phyloP scores from a whole-genome alignment of 371 early-diverging fungal species.

The Mortierella sp. region DNA sequence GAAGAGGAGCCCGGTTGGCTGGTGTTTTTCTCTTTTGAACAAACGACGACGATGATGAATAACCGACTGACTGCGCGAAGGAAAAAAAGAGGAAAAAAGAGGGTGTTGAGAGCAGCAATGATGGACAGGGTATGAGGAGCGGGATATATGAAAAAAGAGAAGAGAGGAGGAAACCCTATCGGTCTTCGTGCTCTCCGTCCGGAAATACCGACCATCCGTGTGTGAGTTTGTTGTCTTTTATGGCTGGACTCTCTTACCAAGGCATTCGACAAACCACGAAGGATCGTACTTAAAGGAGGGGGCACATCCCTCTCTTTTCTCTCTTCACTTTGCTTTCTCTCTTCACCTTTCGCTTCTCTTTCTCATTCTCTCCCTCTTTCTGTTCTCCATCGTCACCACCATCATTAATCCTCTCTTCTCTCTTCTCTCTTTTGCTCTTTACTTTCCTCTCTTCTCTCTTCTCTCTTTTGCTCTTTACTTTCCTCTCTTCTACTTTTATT shows the following conservation, averaged over 20 bases:
- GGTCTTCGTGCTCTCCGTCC: constrained; percentile 6
- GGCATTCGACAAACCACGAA: neutral
- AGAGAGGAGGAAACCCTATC: neutral
- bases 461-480: neutral
- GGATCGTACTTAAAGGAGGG: neutral
- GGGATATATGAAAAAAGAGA: constrained; percentile 3
- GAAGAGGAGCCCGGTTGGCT: constrained; percentile 2
- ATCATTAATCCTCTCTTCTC: neutral
- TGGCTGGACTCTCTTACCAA: neutral
- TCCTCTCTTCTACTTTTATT: neutral
- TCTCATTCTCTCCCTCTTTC: neutral
- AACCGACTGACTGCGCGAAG: neutral
- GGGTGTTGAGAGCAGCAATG: neutral
- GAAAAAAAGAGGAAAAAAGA: neutral
- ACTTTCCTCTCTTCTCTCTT: neutral
- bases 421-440: neutral
- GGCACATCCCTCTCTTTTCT: neutral
- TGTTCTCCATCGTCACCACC: neutral
- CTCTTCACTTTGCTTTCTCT: neutral
- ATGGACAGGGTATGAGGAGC: neutral
- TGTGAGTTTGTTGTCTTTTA: neutral
- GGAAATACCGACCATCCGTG: constrained; percentile 25
- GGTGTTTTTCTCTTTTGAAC: neutral
- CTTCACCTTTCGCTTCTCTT: neutral
- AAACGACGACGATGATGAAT: neutral